Percentiles rank a stretch among this genome's conserved stretches.
These are phyloP conservation scores for Arabidopsis suecica DNA, from an alignment of 345 rosid genomes.

Conservation along the genomic window DNA sequence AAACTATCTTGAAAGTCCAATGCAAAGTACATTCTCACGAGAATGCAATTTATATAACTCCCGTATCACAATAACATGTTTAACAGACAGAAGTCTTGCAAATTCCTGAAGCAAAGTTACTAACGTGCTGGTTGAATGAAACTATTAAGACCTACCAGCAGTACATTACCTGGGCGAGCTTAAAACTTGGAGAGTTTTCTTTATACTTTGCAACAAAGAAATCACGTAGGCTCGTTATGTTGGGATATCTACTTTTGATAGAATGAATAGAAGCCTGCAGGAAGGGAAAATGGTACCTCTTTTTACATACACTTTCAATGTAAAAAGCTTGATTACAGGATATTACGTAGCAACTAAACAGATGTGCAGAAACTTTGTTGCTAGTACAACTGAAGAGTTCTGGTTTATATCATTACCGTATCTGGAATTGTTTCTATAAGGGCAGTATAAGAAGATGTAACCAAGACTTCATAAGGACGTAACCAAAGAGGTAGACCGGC, in stretches of 20 bases:
- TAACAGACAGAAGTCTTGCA: conserved; percentile 6
- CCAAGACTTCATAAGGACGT: conserved; percentile 94
- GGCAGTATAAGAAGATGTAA: conserved; percentile 97
- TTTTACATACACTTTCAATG: conserved; percentile 20
- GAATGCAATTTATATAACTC: background rate
- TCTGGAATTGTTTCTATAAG: conserved; percentile 98
- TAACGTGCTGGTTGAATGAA: conserved; percentile 22
- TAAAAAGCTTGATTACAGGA: conserved; percentile 1
- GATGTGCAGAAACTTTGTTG: conserved; percentile 11
- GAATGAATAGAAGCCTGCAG: conserved; percentile 97
- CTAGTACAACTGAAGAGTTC: conserved; percentile 18
- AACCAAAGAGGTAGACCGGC: conserved; percentile 99
- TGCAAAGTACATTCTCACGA: conserved; percentile 26
- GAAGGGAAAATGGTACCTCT: background rate
- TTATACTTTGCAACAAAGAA: conserved; percentile 90
- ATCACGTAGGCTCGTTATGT: conserved; percentile 80
- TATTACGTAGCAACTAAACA: conserved; percentile 6
- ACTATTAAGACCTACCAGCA: conserved; percentile 18
- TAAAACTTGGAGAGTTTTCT: conserved; percentile 86
- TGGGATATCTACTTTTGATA: conserved; percentile 92
- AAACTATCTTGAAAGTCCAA: conserved; percentile 14
- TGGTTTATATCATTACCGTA: conserved; percentile 62
- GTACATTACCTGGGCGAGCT: conserved; percentile 90
- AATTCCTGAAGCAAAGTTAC: conserved; percentile 22
- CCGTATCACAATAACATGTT: conserved; percentile 20